Percentiles rank a stretch among this genome's conserved stretches.
Conservation (phyloP, 345 rosid species). For the Corymbia maculata region DNA sequence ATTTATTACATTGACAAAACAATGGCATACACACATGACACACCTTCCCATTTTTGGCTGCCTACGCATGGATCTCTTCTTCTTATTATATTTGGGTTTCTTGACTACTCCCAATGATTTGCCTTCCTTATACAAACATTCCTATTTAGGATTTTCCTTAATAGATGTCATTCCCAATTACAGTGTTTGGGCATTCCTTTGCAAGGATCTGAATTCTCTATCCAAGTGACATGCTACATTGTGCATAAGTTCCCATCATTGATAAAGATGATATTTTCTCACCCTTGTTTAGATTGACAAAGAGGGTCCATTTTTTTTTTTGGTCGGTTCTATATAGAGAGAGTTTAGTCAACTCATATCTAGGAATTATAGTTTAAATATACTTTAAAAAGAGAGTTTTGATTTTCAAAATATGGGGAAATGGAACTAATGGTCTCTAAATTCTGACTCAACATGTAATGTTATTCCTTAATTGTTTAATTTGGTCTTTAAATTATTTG, state of each 20-base stretch:
- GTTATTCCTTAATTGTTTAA: too few species aligned
- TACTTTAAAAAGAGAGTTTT: too few species aligned
- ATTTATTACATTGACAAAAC: background rate
- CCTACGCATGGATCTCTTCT: background rate
- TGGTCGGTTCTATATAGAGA: too few species aligned
- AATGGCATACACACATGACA: background rate
- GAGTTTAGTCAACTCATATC: too few species aligned
- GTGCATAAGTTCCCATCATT: background rate
- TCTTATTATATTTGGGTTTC: background rate
- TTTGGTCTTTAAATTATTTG: too few species aligned
- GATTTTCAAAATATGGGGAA: too few species aligned
- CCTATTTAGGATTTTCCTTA: background rate
- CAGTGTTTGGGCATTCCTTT: background rate
- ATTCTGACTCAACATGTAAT: too few species aligned
- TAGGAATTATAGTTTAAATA: too few species aligned
- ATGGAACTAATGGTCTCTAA: too few species aligned
- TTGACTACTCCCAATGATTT: background rate
- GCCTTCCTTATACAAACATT: background rate
- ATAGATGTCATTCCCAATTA: background rate
- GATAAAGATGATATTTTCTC: background rate
- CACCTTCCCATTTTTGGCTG: background rate
- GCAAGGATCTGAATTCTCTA: fast-evolving
- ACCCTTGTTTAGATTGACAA: background rate
- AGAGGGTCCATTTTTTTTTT: background rate
- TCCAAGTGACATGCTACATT: background rate